Conservation (phyloP, 116 monocot genomes). For the Dioscorea cayenensis region DNA sequence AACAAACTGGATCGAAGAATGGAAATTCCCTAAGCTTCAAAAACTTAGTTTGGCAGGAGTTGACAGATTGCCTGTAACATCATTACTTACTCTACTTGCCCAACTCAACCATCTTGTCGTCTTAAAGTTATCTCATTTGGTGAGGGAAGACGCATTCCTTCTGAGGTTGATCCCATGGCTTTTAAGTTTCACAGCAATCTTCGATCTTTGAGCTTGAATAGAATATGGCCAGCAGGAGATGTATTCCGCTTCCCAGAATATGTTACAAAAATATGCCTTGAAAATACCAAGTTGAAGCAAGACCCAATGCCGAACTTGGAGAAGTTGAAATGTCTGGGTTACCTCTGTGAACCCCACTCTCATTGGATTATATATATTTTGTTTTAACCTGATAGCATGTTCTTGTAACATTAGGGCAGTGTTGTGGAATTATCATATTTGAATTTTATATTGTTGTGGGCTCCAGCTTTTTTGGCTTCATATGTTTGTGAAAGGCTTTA, state of each 20-base stretch:
- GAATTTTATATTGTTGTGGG: no score
- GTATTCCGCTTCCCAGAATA: background rate
- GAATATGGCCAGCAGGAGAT: background rate
- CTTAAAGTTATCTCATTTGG: background rate
- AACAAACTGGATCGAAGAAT: background rate
- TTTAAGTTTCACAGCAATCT: background rate
- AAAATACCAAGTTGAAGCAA: background rate
- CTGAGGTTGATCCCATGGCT: background rate
- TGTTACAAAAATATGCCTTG: background rate
- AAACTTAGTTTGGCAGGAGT: background rate
- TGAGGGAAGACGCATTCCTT: background rate
- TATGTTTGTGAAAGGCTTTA: no score
- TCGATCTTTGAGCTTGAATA: background rate
- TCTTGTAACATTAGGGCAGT: no score
- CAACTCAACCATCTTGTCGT: background rate
- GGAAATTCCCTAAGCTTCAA: background rate
- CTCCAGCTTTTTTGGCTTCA: no score
- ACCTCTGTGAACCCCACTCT: background rate
- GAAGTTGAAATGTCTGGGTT: background rate
- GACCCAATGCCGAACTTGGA: background rate
- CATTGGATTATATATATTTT: no score
- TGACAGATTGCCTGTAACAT: background rate
- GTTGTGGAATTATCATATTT: no score
- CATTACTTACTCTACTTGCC: background rate
- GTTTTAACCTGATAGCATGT: no score